Base-by-base conservation (phyloP, 768 basidiomycete species). In the Tricholoma sp. region DNA sequence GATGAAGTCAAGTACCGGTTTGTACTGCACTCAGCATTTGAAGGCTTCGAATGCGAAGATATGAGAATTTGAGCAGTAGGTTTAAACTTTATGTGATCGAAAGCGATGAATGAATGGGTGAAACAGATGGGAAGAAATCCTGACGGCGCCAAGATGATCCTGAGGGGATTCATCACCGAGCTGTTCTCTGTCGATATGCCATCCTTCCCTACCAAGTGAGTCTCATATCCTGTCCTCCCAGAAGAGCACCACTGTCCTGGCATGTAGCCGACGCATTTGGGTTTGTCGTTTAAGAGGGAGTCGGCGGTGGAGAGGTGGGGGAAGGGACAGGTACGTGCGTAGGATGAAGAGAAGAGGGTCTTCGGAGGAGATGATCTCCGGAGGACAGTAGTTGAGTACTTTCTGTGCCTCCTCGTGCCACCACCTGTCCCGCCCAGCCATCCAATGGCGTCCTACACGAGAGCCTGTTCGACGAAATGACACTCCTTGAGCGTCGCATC, bases 301-400 rank as follows among this genome's bases (percentile, higher is more conserved):
- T 39, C 95, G 96, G 54, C 94, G 76, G 15, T 88, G 90, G 45
- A 94, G 89, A 20, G 90, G 91, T 67, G 98, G 95, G 51, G 31
- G n/a, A n/a, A n/a, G n/a, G n/a, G n/a, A n/a, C n/a, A n/a, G 29
- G 32, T 29, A 80, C 91, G 75, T 66, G 94, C 95, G 72, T 98
- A 99, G 59, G n/a, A 99, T 94, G 67, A 99, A 97, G 74, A 99
- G 98, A 18, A 99, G 79, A 1, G 96, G 96, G 67, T 98, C 97
- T 70, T 99, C 96, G n/a, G 91, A 72, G 32, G 81, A 68, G 88
- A 99, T 93, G 59, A 89, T 69, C 73, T 92, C 91, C 12, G 86
- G 86, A 0, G 95, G 85, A 76, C 93, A 96, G 75, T 92, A 96
- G 56, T 80, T 82, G 15, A 91, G 84, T 13, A 97, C 94, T 70